Conservation (phyloP, 2,329 filamentous ascomycete species). For the Anthostomella pinea region DNA sequence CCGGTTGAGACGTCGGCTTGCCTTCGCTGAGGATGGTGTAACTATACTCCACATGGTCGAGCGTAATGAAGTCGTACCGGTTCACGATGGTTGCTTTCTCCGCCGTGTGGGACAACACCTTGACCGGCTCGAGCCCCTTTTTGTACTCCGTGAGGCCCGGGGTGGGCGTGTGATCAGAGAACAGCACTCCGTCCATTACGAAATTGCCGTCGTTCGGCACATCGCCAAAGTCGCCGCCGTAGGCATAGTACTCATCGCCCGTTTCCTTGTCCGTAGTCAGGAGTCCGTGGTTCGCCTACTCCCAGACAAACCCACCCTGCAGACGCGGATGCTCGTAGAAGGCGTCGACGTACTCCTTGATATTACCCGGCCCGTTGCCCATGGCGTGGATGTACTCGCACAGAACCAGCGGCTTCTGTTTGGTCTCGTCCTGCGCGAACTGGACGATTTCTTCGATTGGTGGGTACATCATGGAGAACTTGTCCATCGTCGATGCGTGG, state of each 20-base stretch:
- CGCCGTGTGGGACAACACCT: conserved; percentile 36
- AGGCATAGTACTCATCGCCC: conserved; percentile 48
- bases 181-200: conserved; percentile 49
- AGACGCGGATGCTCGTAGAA: conserved; percentile 57
- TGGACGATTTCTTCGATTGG: conserved; percentile 40
- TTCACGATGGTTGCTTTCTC: conserved; percentile 34
- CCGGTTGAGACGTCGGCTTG: conserved; percentile 20
- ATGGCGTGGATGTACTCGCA: conserved; percentile 56
- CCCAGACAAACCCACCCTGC: conserved; percentile 63
- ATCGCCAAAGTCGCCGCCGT: conserved; percentile 56
- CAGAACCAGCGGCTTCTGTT: conserved; percentile 51
- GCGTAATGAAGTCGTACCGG: conserved; percentile 39
- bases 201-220: conserved; percentile 55
- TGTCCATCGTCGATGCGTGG: conserved; percentile 53
- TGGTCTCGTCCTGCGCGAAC: conserved; percentile 35
- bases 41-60: conserved; percentile 39
- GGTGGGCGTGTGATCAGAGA: conserved; percentile 44
- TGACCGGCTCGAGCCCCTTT: conserved; percentile 47
- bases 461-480: conserved; percentile 62
- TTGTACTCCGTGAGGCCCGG: conserved; percentile 44
- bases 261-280: conserved; percentile 39
- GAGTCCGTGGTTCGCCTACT: conserved; percentile 55
- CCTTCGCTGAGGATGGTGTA: conserved; percentile 28
- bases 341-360: conserved; percentile 61
- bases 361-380: conserved; percentile 65